Evolutionary conservation across 2,329 filamentous ascomycete genomes (phyloP), one percentile per base, ranked within the genome.

Genomic region (Colletotrichum melonis): DNA sequence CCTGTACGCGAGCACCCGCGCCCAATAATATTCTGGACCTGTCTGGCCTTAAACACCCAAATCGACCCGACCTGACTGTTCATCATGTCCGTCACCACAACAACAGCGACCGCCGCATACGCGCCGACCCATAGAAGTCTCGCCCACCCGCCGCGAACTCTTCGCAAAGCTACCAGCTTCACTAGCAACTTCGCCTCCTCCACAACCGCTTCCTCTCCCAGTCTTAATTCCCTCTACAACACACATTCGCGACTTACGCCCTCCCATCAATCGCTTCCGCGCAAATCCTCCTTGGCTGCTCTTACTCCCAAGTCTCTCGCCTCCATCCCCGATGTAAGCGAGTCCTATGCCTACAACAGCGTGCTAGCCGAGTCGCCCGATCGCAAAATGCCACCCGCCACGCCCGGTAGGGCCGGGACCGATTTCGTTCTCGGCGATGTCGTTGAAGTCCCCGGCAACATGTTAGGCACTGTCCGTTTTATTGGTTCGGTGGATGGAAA

Each of bases 361-460:
- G 87, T 90, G 73, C 78, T 89, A 78, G 83, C 84, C 78, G 83
- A 86, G 78, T 82, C 79, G 83, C 74, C 79, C 79, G 77, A 78
- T 78, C 81, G 80, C 79, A 87, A 81, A 67, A 90, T 90, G 86
- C 84, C 86, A 63, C 89, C 88, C 38, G 80, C 85, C 65, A 91
- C 89, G 0, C 90, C 90, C 30, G 86, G 85, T 68, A 85, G 88
- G 82, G 85, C 80, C 76, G 83, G 84, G 74, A 87, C 88, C 65
- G 80, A 86, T 74, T 83, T 97, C 74, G 88, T 91, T 75, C 88
- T 97, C 54, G 96, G 96, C 76, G 96, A 98, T 80, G 82, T 88
- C 42, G 96, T 98, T 75, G 95, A 98, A 77, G 96, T 98, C 59
- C 95, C 96, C 1, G 97, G 97, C 55, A 94, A 93, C 81, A 98